Conservation (phyloP, 2,329 filamentous ascomycete genomes). For the Monosporascus ibericus region DNA sequence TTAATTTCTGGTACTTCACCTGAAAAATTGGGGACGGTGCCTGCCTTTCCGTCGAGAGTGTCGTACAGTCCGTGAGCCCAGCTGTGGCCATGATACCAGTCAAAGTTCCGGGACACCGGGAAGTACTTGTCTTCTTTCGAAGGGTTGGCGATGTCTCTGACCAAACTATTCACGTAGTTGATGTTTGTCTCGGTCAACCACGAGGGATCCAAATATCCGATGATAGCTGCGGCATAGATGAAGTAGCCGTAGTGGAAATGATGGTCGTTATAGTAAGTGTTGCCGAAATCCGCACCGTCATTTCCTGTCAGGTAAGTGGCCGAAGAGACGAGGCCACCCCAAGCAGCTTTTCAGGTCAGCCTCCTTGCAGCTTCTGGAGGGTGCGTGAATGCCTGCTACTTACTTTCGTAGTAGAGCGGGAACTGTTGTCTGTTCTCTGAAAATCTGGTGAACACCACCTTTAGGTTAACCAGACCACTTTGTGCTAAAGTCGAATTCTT, state of each 20-base stretch:
- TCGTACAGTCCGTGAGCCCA: slow-evolving; percentile 81
- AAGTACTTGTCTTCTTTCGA: slow-evolving; percentile 65
- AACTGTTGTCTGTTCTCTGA: slow-evolving; percentile 61
- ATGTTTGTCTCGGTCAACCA: slow-evolving; percentile 67
- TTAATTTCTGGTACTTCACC: not conserved
- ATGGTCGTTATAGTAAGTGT: slow-evolving; percentile 75
- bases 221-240: slow-evolving; percentile 77
- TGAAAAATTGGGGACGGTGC: not conserved
- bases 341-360: slow-evolving; percentile 42
- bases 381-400: slow-evolving; percentile 18
- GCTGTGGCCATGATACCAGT: slow-evolving; percentile 92
- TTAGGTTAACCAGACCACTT: slow-evolving; percentile 54
- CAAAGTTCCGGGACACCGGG: slow-evolving; percentile 77
- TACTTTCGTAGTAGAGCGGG: slow-evolving; percentile 59
- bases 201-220: slow-evolving; percentile 67
- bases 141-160: slow-evolving; percentile 79
- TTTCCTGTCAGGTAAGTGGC: slow-evolving; percentile 67
- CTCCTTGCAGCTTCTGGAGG: not conserved
- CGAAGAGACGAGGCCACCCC: slow-evolving; percentile 76
- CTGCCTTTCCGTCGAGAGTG: slow-evolving; percentile 63
- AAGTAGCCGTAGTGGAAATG: slow-evolving; percentile 84
- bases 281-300: slow-evolving; percentile 76
- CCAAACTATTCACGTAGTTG: slow-evolving; percentile 74
- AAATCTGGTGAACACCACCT: slow-evolving; percentile 61
- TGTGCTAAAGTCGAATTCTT: slow-evolving; percentile 51